Conservation (phyloP, 2,329 filamentous ascomycete genomes). For the Apiospora arundinis region DNA sequence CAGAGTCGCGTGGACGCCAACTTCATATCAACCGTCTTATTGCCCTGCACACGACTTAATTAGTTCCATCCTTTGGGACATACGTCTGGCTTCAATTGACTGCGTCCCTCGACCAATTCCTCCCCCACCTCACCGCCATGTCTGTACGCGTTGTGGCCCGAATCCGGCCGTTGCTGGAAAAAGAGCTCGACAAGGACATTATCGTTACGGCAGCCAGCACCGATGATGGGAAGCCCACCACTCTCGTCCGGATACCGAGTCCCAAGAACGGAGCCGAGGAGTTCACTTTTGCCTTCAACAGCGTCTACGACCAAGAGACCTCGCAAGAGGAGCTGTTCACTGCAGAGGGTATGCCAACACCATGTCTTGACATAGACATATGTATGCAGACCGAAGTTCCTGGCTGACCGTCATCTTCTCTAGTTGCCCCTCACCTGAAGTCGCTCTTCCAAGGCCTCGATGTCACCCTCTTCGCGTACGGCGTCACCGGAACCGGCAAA, state of each 20-base stretch:
- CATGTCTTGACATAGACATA: slow-evolving; percentile 13
- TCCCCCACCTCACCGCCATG: slow-evolving; percentile 46
- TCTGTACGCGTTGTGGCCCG: slow-evolving; percentile 87
- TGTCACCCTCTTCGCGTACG: slow-evolving; percentile 90
- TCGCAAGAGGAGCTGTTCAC: slow-evolving; percentile 90
- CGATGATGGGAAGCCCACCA: slow-evolving; percentile 66
- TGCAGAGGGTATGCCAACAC: slow-evolving; percentile 73
- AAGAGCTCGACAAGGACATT: slow-evolving; percentile 85
- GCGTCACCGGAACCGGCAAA: slow-evolving; percentile 91
- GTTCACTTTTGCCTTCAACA: slow-evolving; percentile 93
- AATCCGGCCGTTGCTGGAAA: slow-evolving; percentile 85
- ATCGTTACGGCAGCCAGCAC: slow-evolving; percentile 76
- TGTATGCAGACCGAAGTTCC: not conserved
- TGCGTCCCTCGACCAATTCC: not conserved
- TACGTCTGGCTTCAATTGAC: not conserved
- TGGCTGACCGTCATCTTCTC: slow-evolving; percentile 30
- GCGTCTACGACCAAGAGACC: slow-evolving; percentile 82
- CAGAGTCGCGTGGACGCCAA: not conserved
- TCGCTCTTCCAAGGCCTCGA: slow-evolving; percentile 90
- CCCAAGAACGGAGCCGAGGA: slow-evolving; percentile 91
- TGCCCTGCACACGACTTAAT: not conserved
- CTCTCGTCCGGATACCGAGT: slow-evolving; percentile 86
- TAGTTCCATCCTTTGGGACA: slow-evolving; percentile 6
- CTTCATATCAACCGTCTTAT: slow-evolving; percentile 4
- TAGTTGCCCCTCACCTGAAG: slow-evolving; percentile 89